Conservation (phyloP, 2,329 filamentous ascomycete species). For the Phaeophleospora eucalypticola region DNA sequence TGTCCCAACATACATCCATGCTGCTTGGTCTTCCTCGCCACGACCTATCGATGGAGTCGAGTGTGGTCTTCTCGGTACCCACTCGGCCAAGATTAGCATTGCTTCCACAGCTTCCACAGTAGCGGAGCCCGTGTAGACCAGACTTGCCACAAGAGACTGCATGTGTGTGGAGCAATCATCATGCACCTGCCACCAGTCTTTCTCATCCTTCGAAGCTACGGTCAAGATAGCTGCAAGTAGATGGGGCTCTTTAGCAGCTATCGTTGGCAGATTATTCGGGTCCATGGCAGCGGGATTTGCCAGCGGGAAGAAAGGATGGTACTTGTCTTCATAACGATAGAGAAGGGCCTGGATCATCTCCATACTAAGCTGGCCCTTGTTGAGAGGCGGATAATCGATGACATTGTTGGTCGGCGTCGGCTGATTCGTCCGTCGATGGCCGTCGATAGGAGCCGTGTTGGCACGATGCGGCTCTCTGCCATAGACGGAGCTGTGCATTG, state of each 20-base stretch:
- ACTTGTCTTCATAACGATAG: constrained; percentile 28
- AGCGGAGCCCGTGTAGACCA: constrained; percentile 31
- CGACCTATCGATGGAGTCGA: constrained; percentile 27
- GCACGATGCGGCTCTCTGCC: constrained; percentile 13
- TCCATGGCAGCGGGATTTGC: constrained; percentile 30
- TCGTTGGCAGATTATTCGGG: constrained; percentile 24
- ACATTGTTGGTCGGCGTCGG: constrained; percentile 13
- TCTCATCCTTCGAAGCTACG: constrained; percentile 33
- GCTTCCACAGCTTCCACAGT: constrained; percentile 33
- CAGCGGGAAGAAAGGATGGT: constrained; percentile 33
- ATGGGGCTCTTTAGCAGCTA: constrained; percentile 30
- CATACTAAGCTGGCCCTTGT: constrained; percentile 26
- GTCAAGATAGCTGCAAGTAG: constrained; percentile 32
- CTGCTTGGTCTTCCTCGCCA: constrained; percentile 33
- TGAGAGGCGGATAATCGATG: constrained; percentile 29
- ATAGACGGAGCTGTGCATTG: constrained; percentile 27
- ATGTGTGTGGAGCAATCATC: constrained; percentile 32
- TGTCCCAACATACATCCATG: constrained; percentile 34
- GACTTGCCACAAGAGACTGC: constrained; percentile 30
- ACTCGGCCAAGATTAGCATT: constrained; percentile 33
- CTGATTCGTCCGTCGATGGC: constrained; percentile 5
- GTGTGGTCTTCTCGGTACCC: constrained; percentile 30
- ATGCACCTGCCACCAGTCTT: constrained; percentile 32
- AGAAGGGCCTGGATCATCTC: constrained; percentile 29
- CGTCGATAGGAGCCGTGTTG: constrained; percentile 11